Evolutionary conservation across 305 asterid genomes (phyloP).

Genomic region (Salvia sclarea): DNA sequence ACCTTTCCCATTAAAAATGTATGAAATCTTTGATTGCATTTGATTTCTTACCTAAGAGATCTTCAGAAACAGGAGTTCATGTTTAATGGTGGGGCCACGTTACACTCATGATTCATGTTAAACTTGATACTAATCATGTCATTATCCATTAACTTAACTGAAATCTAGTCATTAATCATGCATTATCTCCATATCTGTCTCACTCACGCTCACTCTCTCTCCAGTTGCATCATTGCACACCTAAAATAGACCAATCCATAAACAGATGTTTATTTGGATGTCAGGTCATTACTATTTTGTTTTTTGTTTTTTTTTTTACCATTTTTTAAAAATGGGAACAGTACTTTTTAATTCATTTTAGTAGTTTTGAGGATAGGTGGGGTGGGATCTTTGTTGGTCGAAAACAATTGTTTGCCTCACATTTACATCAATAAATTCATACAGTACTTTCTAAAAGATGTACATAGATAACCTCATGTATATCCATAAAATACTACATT

Average conservation of each 20-base stretch:
- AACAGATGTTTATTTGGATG: not conserved
- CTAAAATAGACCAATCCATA: conserved; percentile 1
- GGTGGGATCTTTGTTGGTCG: not conserved
- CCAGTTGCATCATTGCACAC: not conserved
- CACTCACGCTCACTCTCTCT: not conserved
- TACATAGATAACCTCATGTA: too few species aligned
- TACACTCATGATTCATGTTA: conserved; percentile 39
- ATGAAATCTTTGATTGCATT: conserved; percentile 48
- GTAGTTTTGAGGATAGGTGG: not conserved
- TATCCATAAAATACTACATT: not conserved
- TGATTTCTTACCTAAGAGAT: conserved; percentile 68
- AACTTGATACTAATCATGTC: conserved; percentile 47
- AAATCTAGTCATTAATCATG: conserved; percentile 42
- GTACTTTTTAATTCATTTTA: not conserved
- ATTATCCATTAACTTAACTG: conserved; percentile 42
- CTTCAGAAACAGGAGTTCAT: conserved; percentile 40
- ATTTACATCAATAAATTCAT: not conserved
- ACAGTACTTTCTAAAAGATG: too few species aligned
- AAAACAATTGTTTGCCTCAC: too few species aligned
- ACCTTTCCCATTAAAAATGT: conserved; percentile 38
- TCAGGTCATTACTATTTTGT: not conserved
- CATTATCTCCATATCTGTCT: conserved; percentile 20
- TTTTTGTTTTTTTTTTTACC: too few species aligned
- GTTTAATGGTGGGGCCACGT: conserved; percentile 47
- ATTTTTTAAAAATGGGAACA: not conserved